A percentile compares a stretch with the other conserved stretches of the same genome.
phyloP scores from a whole-genome alignment of 257 asterid species.

The Salvia rosmarinus region DNA sequence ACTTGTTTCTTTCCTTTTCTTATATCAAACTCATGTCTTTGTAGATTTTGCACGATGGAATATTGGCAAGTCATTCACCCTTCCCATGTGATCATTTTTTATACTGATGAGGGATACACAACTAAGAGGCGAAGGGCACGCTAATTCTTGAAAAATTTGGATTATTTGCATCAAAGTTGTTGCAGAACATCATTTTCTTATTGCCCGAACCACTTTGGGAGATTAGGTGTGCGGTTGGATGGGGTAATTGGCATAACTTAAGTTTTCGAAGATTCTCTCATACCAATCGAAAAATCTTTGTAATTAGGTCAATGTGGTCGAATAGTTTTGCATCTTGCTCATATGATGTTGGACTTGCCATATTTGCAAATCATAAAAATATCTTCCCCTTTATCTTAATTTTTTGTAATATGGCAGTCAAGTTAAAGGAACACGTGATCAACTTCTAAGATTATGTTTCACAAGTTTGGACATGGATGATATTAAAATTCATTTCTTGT shows the following conservation, averaged over 20 bases:
- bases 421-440: too few relatives aligned
- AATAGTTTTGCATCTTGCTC: slow-evolving; percentile 6
- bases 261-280: slow-evolving; percentile 13
- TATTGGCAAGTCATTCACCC: slow-evolving; percentile 47
- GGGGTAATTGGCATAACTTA: slow-evolving; percentile 53
- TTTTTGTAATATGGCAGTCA: too few relatives aligned
- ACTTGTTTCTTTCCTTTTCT: slow-evolving; percentile 13
- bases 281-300: slow-evolving; percentile 5
- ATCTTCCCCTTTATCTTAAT: too few relatives aligned
- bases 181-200: slow-evolving; percentile 62
- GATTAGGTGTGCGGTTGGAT: slow-evolving; percentile 64
- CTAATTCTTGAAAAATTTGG: slow-evolving; percentile 85
- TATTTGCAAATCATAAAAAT: background rate
- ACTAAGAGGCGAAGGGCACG: slow-evolving; percentile 82
- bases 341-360: slow-evolving; percentile 19
- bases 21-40: slow-evolving; percentile 29
- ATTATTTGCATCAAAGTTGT: slow-evolving; percentile 86
- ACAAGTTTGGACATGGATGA: too few relatives aligned
- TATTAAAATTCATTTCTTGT: too few relatives aligned
- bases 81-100: slow-evolving; percentile 47
- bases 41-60: slow-evolving; percentile 36
- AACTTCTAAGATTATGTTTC: too few relatives aligned
- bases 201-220: slow-evolving; percentile 79
- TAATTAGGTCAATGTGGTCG: slow-evolving; percentile 21
- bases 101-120: slow-evolving; percentile 80